Base-by-base conservation (phyloP, 306 rosid species). In the Elaeagnus macrophylla region DNA sequence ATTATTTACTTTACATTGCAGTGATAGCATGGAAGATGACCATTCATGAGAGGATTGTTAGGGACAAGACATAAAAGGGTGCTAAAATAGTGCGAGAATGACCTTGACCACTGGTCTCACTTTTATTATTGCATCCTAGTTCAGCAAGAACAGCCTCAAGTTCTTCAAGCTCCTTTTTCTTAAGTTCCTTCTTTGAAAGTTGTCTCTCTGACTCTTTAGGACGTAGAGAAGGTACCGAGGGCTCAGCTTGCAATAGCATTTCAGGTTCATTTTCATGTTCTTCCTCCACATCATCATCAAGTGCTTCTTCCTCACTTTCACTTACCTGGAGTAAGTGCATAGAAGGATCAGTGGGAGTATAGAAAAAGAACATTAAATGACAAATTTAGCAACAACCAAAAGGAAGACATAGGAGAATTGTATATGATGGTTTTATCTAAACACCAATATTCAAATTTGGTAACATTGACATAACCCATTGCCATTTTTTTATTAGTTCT, bases 101-200 rank as follows among this genome's bases (percentile, higher is more conserved):
- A 65, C 75, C 79, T 12, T 67, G 82, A n/a, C 58, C 66, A 51
- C 77, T 59, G 52, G 67, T 48, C 67, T 68, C 88, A n/a, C 9
- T 71, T 44, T 49, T 68, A 52, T n/a, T 59, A 18, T 63, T 2
- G 9, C 18, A 71, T 53, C 94, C 94, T 49, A 85, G 67, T 71
- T 85, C 94, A 52, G 89, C 89, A 69, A 85, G 83, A 77, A 82
- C 82, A 50, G 89, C 94, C 0, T 81, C 94, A 53, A 85, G 88
- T 65, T 81, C 94, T 72, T 76, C 80, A 59, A 84, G 94, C n/a
- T 61, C 94, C 60, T 84, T 84, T 53, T 84, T 84, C 81, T 84
- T 84, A 74, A 77, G 62, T 67, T 84, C 94, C 73, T 84, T 84
- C 75, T 84, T 84, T 6, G 94, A 84, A 48, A 84, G 94, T 61